These are phyloP conservation scores for Endogone sp. DNA, from an alignment of 192 early-diverging fungal genomes.

Conservation along the genomic window DNA sequence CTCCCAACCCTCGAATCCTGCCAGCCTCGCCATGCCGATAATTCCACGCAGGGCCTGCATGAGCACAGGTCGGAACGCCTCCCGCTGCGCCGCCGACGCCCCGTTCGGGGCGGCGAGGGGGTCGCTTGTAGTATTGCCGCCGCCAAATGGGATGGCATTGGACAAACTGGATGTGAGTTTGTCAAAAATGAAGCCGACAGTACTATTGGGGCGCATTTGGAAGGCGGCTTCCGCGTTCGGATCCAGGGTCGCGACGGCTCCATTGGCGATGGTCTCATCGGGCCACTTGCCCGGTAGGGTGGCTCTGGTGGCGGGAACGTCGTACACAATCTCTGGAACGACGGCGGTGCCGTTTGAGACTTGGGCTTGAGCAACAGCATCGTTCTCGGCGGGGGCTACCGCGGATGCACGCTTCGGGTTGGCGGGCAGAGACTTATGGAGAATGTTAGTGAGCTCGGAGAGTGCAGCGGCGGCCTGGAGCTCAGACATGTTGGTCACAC, in stretches of 20 bases:
- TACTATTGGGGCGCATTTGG: neutral
- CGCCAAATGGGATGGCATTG: neutral
- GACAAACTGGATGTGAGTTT: neutral
- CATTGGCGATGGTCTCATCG: neutral
- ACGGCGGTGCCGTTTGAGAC: too few species aligned
- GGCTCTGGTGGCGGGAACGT: neutral
- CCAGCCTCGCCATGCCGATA: conserved; percentile 2
- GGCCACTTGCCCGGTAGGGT: neutral
- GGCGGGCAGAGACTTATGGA: conserved; percentile 19
- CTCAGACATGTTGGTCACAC: conserved; percentile 32
- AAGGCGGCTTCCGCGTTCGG: too few species aligned
- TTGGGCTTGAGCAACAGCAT: too few species aligned
- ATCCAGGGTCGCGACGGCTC: too few species aligned
- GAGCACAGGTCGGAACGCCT: neutral
- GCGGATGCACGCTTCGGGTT: neutral
- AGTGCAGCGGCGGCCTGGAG: conserved; percentile 16
- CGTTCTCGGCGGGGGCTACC: too few species aligned
- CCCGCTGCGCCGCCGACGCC: neutral
- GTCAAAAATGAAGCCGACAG: neutral
- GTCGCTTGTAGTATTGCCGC: neutral
- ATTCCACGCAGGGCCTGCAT: neutral
- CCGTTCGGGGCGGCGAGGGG: neutral
- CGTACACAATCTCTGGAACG: neutral
- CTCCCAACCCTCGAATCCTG: neutral
- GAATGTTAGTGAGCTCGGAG: conserved; percentile 23